Conservation (phyloP, 2,329 filamentous ascomycete species). For the Graphilbum ipis-grandicollis region DNA sequence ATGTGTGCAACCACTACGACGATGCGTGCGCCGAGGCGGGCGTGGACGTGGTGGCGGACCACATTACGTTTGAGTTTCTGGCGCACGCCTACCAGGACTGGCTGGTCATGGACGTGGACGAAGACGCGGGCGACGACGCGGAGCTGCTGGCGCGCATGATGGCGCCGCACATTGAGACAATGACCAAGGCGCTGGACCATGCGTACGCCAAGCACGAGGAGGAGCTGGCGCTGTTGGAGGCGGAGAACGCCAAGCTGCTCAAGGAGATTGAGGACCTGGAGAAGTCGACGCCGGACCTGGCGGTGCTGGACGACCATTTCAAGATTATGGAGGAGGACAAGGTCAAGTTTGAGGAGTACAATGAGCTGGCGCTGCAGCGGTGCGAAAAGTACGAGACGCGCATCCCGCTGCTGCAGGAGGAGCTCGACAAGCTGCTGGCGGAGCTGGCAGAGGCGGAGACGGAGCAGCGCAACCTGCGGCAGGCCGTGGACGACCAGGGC, state of each 20-base stretch:
- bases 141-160: conserved; percentile 60
- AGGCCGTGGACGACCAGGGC: conserved; percentile 77
- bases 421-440: conserved; percentile 59
- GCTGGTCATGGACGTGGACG: conserved; percentile 82
- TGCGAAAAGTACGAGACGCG: conserved; percentile 77
- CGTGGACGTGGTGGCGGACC: conserved; percentile 72
- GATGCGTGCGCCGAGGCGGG: conserved; percentile 79
- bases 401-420: conserved; percentile 67
- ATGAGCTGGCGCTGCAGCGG: conserved; percentile 64
- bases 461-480: conserved; percentile 64
- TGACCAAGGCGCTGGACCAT: conserved; percentile 75
- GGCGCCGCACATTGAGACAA: conserved; percentile 67
- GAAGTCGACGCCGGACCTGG: conserved; percentile 69
- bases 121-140: conserved; percentile 59
- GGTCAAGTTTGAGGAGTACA: conserved; percentile 90
- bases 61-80: conserved; percentile 87
- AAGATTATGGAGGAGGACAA: conserved; percentile 90
- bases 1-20: conserved; percentile 62
- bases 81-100: conserved; percentile 84
- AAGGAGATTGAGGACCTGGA: conserved; percentile 83
- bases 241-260: conserved; percentile 61
- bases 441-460: conserved; percentile 69
- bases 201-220: conserved; percentile 73
- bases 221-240: conserved; percentile 72
- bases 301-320: conserved; percentile 73